Evolutionary conservation across 768 basidiomycete species (phyloP).

Genomic region (Boletus rubescentipes): DNA sequence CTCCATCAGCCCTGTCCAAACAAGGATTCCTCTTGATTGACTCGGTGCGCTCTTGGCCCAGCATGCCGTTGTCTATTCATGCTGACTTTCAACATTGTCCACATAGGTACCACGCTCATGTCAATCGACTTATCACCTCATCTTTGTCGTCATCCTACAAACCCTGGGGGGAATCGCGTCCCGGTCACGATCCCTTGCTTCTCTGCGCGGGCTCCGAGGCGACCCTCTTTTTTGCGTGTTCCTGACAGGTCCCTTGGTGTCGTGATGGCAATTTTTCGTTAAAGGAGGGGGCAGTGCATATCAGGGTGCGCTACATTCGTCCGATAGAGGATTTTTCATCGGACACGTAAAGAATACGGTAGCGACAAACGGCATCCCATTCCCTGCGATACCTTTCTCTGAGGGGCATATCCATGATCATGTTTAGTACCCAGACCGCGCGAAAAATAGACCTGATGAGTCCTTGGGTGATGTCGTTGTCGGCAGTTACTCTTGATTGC

Average conservation of each 20-base stretch:
- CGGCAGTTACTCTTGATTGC: background rate
- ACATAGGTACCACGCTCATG: slow-evolving; percentile 12
- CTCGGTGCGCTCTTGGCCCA: slow-evolving; percentile 3
- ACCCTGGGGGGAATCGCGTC: background rate
- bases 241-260: slow-evolving; percentile 24
- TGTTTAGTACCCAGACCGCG: background rate
- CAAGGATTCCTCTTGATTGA: background rate
- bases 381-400: background rate
- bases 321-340: background rate
- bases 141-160: slow-evolving; percentile 13
- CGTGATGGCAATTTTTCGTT: slow-evolving; percentile 26
- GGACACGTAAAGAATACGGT: slow-evolving; percentile 12
- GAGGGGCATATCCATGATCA: background rate
- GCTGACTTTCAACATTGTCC: slow-evolving; percentile 12
- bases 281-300: slow-evolving; percentile 19
- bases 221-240: slow-evolving; percentile 20
- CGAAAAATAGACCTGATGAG: background rate
- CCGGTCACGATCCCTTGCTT: slow-evolving; percentile 4
- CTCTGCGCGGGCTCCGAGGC: slow-evolving; percentile 35
- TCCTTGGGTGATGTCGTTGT: background rate
- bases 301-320: slow-evolving; percentile 3
- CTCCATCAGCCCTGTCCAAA: background rate
- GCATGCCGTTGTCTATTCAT: slow-evolving; percentile 9
- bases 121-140: slow-evolving; percentile 27
- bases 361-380: background rate